These are phyloP conservation scores for Abortiporus biennis DNA, from an alignment of 1,284 basidiomycete genomes.

Conservation along the genomic window DNA sequence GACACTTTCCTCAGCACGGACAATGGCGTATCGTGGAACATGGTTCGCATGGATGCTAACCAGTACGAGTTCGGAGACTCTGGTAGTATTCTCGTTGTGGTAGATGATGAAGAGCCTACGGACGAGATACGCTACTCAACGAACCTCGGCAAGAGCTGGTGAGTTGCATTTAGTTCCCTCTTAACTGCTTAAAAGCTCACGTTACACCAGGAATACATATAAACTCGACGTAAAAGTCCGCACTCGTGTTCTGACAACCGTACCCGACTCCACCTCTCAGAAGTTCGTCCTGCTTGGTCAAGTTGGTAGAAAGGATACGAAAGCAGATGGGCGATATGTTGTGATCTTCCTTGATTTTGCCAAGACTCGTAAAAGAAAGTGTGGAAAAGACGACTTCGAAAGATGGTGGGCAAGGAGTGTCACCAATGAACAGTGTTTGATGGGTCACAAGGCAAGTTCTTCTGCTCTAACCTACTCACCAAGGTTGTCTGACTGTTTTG, in stretches of 20 bases:
- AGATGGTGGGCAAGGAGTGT: constrained; percentile 78
- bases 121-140: constrained; percentile 78
- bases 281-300: constrained; percentile 86
- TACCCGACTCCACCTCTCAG: constrained; percentile 91
- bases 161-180: constrained; percentile 19
- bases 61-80: constrained; percentile 96
- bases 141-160: constrained; percentile 85
- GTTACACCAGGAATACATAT: constrained; percentile 56
- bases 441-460: constrained; percentile 82
- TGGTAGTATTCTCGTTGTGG: constrained; percentile 79
- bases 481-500: too few species aligned
- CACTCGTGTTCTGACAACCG: constrained; percentile 74
- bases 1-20: constrained; percentile 93
- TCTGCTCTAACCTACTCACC: neutral
- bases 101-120: constrained; percentile 84
- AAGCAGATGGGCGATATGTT: constrained; percentile 59
- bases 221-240: constrained; percentile 69
- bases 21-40: constrained; percentile 83
- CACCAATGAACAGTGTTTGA: constrained; percentile 71
- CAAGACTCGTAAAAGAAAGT: constrained; percentile 63
- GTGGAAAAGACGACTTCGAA: constrained; percentile 75
- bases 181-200: neutral
- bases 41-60: constrained; percentile 74
- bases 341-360: constrained; percentile 85
- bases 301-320: constrained; percentile 60